Conservation (phyloP, 2,329 filamentous ascomycete genomes). For the Trichoderma polysporum region DNA sequence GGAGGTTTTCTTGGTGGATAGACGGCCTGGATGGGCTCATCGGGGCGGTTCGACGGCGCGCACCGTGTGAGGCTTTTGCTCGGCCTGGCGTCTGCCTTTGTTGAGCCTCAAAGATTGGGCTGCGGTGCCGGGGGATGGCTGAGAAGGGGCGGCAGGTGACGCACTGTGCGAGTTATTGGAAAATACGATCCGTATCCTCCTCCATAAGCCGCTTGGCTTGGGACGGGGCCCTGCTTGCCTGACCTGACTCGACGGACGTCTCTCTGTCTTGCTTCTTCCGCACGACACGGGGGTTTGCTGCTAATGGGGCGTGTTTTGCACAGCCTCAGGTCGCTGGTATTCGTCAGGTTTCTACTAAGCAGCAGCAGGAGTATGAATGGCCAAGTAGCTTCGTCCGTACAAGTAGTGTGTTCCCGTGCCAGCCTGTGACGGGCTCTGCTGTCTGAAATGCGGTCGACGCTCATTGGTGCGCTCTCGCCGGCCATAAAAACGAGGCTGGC, state of each 20-base stretch:
- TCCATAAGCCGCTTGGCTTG: no score
- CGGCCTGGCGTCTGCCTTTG: not conserved
- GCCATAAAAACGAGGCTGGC: not conserved
- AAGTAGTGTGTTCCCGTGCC: not conserved
- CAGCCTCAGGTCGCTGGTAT: not conserved
- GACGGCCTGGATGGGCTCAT: not conserved
- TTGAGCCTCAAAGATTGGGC: conserved; percentile 7
- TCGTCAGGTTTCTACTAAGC: no score
- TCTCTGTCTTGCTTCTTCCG: not conserved
- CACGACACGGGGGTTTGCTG: not conserved
- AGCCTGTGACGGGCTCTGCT: not conserved
- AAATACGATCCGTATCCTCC: not conserved
- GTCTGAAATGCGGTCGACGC: not conserved
- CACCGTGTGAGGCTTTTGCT: conserved; percentile 1
- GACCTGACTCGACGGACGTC: no score
- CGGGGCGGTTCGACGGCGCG: conserved; percentile 11
- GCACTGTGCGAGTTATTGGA: not conserved
- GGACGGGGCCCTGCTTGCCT: no score
- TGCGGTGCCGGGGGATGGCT: not conserved
- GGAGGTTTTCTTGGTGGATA: not conserved
- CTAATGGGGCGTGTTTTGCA: not conserved
- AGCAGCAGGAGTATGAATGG: not conserved
- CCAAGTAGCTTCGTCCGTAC: not conserved
- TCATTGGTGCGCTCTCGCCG: conserved; percentile 4
- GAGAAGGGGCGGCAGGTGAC: not conserved